Base-by-base conservation (phyloP, 257 asterid genomes). In the Nicotiana otophora region DNA sequence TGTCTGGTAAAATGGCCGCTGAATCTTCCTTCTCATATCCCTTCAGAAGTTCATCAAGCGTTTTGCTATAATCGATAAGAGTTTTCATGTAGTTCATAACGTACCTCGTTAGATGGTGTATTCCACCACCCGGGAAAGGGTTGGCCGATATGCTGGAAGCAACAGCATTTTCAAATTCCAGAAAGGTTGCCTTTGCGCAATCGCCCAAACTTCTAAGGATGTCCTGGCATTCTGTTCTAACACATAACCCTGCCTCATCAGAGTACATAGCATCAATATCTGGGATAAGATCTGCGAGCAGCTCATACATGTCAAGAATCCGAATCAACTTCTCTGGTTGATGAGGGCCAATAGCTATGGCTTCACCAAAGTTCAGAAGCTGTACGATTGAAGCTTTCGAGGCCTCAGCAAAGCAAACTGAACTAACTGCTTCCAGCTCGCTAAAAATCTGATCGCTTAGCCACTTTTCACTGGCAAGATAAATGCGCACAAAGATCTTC, bases 301-400 rank as follows among this genome's bases (percentile, higher is more conserved):
- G 94, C 88, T 96, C 98, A 20, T 93, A 91, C 98, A 93, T 92
- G 87, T 93, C 95, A 14, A 96, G 97, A 81, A 96, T 87, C 84
- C 98, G 89, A 36, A 93, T 88, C 89, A 96, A 66, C 88, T 94
- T 93, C 67, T 96, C 99, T 0, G 98, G 99, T 61, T 91, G 92
- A 42, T 88, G 96, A 62, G 97, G 97, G 26, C 97, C 95, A 7
- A 96, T 89, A 57, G 99, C 87, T 51, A 96, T 89, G 77, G 98
- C 98, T 68, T 92, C 98, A 19, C 92, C 89, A 68, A 96, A 93
- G 68, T 91, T 90, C 81, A 96, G 84, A 57, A 96, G 97, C 87
- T 91, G 97, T 89, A 93, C 65, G 8, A 92, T 67, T 1, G 97
- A 89, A 28, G 98, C 82, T 63, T 87, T 94, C 2, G 98, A 93